Base-by-base conservation (phyloP, 2,329 filamentous ascomycete species). In the Trichoderma sp. region DNA sequence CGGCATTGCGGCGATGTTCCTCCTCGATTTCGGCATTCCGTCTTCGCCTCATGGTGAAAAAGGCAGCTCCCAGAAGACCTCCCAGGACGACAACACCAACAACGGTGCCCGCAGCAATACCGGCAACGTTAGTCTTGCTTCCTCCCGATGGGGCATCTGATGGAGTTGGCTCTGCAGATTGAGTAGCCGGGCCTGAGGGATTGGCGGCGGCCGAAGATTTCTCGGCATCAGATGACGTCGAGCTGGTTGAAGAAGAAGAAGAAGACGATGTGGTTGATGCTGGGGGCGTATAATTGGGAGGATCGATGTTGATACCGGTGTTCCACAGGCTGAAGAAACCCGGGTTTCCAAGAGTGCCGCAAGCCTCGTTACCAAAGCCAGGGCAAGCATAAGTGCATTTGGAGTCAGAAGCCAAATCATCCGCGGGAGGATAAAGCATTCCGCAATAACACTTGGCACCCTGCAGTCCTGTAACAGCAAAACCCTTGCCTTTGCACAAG, bases 91-190 rank as follows among this genome's bases (percentile, higher is more conserved):
- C 83, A 2, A 97, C 88, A 70, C 92, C 94, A 10, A 96, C 92
- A 2, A 97, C 94, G 1, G 93, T 92, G 70, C 95, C 95, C 11
- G 90, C 95, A 21, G 92, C 94, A 73, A 98, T 94, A 60, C 91
- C 93, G 49, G 89, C 92, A n/a, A 89, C 92, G 77, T 91, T 94
- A n/a, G 89, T 83, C 10, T 84, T 81, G 64, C 80, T 74, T 14
- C 76, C 75, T 31, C 75, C 73, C 10, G 72, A 68, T 11, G 71
- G 35, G 2, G 76, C 68, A 0, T 79, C 74, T 2, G 72, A 63
- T 14, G 72, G 47, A 2, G 68, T 61, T 2, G 72, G 47, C 1
- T 75, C 69, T 0, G 74, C 47, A 5, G 77, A 72, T 24, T 52
- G 37, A 0, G 79, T 73, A 1, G 77, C 70, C 3, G 72, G 74